These are phyloP conservation scores for Truncatella angustata DNA, from an alignment of 2,329 filamentous ascomycete species.

Conservation along the genomic window DNA sequence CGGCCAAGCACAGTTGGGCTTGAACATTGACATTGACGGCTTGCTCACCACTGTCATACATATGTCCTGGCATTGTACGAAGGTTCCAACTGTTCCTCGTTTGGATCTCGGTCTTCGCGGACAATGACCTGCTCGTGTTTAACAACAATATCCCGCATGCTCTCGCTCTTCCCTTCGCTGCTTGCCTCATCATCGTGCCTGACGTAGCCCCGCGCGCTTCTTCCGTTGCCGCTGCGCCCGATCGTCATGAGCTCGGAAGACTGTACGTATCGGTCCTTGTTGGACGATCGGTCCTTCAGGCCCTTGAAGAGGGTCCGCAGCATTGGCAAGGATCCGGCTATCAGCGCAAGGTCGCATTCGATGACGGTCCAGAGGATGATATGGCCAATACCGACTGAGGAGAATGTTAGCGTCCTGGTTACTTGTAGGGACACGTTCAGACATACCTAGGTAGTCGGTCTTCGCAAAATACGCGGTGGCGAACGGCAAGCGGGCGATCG, in stretches of 20 bases:
- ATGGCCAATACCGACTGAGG: conserved; percentile 10
- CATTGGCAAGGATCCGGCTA: conserved; percentile 16
- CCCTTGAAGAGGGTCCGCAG: conserved; percentile 10
- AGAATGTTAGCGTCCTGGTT: too few species aligned
- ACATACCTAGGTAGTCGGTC: conserved; percentile 2
- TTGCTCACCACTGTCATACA: too few species aligned
- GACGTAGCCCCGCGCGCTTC: not conserved
- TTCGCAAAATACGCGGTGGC: not conserved
- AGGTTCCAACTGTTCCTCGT: too few species aligned
- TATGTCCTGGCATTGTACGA: too few species aligned
- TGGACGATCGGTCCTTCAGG: not conserved
- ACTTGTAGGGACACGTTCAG: too few species aligned
- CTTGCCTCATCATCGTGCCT: not conserved
- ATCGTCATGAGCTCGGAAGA: conserved; percentile 3
- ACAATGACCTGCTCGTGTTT: too few species aligned
- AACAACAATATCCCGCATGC: too few species aligned
- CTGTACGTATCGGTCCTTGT: not conserved
- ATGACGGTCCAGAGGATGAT: conserved; percentile 14
- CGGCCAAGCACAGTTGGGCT: too few species aligned
- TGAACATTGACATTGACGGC: too few species aligned
- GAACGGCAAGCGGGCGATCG: conserved; percentile 10
- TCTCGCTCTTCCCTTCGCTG: not conserved
- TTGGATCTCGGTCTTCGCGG: too few species aligned
- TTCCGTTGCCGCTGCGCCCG: not conserved
- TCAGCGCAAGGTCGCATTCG: conserved; percentile 13